A percentile compares a stretch with the other conserved stretches of the same genome.
Conservation (phyloP, 208 protist genomes). For the Naegleria lovaniensis region DNA sequence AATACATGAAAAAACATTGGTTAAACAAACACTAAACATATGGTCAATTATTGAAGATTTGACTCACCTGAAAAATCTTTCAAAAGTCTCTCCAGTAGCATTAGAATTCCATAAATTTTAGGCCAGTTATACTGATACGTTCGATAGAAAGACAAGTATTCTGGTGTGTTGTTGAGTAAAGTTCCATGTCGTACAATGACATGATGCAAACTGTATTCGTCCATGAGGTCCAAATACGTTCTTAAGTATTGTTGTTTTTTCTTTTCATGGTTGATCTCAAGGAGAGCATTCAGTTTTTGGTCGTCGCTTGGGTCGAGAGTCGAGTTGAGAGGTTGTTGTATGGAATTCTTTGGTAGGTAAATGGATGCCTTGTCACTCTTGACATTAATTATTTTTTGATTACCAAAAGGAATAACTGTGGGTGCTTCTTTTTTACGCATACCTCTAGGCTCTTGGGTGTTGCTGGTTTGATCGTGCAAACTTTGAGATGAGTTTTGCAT, state of each 20-base stretch:
- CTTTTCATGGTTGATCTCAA: neutral
- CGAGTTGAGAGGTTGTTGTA: neutral
- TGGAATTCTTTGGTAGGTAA: neutral
- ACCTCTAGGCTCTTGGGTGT: too few relatives aligned
- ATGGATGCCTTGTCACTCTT: neutral
- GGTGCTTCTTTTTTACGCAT: neutral
- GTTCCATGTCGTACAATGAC: constrained; percentile 80
- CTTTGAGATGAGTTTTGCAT: neutral
- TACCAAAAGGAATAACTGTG: neutral
- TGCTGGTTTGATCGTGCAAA: neutral
- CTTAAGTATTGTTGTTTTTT: constrained; percentile 56
- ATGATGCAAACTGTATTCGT: constrained; percentile 86
- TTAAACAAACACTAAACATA: too few relatives aligned
- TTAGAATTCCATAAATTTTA: constrained; percentile 66
- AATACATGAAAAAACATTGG: too few relatives aligned
- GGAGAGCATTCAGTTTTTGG: neutral
- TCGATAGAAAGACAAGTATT: constrained; percentile 79
- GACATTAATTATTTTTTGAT: neutral
- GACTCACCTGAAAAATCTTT: constrained; percentile 48
- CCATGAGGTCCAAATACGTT: constrained; percentile 78
- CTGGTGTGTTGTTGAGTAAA: constrained; percentile 70
- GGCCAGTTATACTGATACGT: constrained; percentile 67
- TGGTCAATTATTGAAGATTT: neutral
- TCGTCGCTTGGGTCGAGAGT: neutral
- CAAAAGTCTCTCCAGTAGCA: constrained; percentile 65